A percentile compares a stretch with the other conserved stretches of the same genome.
Evolutionary conservation across 1,139 yeast species (phyloP).

Genomic region (Debaryomyces subglobosus): DNA sequence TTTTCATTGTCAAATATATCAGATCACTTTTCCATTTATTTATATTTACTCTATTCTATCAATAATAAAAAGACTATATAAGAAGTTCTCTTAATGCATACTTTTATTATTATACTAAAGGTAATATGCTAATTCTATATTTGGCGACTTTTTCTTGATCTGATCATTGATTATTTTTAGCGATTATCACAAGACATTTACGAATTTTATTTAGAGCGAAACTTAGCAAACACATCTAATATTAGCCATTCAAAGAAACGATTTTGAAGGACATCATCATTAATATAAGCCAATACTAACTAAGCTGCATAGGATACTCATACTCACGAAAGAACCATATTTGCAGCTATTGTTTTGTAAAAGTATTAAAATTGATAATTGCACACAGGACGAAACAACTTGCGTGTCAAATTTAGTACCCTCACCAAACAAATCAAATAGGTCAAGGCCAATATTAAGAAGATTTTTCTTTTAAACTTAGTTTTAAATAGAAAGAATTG

Average conservation of each 20-base stretch:
- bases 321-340: background rate
- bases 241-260: background rate
- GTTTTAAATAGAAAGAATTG: conserved; percentile 3
- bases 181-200: background rate
- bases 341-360: background rate
- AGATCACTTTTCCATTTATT: background rate
- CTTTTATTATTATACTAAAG: background rate
- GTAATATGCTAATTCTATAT: background rate
- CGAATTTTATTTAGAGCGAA: background rate
- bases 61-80: too few species aligned
- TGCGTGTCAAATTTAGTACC: conserved; percentile 8
- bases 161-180: background rate
- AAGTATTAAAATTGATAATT: background rate
- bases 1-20: background rate
- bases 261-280: background rate
- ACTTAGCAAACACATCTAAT: background rate
- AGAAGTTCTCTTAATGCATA: background rate
- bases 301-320: background rate
- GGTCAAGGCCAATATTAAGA: background rate
- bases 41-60: too few species aligned
- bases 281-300: background rate
- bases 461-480: background rate
- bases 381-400: conserved; percentile 4
- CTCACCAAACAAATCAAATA: conserved; percentile 3
- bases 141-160: background rate